Percentiles rank a stretch among this genome's conserved stretches.
These are phyloP conservation scores for Phaeodactylum tricornutum DNA, from an alignment of 108 stramenopile genomes.

Conservation along the genomic window DNA sequence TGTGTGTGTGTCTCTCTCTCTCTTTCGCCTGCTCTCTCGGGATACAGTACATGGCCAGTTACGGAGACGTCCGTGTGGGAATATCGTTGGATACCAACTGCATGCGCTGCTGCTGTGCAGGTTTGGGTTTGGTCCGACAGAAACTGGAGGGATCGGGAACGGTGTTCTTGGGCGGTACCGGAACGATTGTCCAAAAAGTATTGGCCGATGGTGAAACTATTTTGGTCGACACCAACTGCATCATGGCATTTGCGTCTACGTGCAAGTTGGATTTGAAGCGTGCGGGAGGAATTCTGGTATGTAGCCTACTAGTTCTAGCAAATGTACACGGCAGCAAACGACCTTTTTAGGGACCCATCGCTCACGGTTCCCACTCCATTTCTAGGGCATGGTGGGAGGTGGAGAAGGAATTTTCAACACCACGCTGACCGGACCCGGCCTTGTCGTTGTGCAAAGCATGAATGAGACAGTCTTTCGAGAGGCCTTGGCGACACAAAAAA, in stretches of 20 bases:
- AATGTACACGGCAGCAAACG: no score
- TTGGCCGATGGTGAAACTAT: constrained; percentile 52
- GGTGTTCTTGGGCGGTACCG: constrained; percentile 65
- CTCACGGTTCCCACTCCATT: no score
- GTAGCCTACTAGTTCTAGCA: no score
- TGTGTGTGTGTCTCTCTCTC: no score
- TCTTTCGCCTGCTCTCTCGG: no score
- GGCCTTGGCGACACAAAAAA: constrained; percentile 27
- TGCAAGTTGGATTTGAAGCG: constrained; percentile 55
- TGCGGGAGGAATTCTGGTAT: constrained; percentile 55
- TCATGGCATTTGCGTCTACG: constrained; percentile 55
- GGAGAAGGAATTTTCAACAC: constrained; percentile 83
- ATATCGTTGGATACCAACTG: constrained; percentile 34
- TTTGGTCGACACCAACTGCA: constrained; percentile 58
- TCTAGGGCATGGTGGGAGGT: constrained; percentile 82
- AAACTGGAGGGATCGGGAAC: constrained; percentile 38
- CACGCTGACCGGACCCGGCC: constrained; percentile 71
- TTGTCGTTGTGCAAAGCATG: constrained; percentile 68
- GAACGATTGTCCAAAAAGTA: constrained; percentile 59
- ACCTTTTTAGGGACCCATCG: no score
- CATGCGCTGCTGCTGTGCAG: constrained; percentile 43
- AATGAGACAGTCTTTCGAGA: constrained; percentile 18
- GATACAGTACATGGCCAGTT: constrained; percentile 42
- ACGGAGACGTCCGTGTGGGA: constrained; percentile 29
- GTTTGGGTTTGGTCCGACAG: constrained; percentile 36